Percentiles rank a stretch among this genome's conserved stretches.
These are phyloP conservation scores for Ganoderma meredithae DNA, from an alignment of 1,284 basidiomycete species.

Conservation along the genomic window DNA sequence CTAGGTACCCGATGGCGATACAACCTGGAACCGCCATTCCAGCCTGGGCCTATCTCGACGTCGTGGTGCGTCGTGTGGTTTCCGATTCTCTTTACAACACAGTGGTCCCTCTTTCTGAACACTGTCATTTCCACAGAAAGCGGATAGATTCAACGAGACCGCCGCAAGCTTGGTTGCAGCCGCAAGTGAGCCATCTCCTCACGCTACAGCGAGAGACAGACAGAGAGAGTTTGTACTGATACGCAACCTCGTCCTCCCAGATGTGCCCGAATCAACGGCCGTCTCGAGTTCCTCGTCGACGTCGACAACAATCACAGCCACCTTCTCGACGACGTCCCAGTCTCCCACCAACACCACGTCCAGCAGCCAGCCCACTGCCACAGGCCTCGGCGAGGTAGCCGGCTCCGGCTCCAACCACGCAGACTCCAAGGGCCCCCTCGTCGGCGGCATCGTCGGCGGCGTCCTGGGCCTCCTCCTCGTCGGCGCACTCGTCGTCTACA, in stretches of 20 bases:
- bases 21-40: slow-evolving; percentile 10
- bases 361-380: not conserved
- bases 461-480: slow-evolving; percentile 8
- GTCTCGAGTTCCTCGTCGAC: slow-evolving; percentile 2
- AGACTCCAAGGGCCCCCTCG: slow-evolving; percentile 2
- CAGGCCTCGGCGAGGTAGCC: not conserved
- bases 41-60: slow-evolving; percentile 14
- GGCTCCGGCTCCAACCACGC: not conserved
- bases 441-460: slow-evolving; percentile 12
- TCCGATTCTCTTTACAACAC: not conserved
- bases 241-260: not conserved
- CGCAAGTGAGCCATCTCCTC: not conserved
- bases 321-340: not conserved
- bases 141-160: not conserved
- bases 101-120: not conserved
- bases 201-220: not conserved
- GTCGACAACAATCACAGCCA: not conserved
- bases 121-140: not conserved
- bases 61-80: not conserved
- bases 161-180: not conserved
- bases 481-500: not conserved
- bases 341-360: not conserved
- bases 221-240: not conserved
- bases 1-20: slow-evolving; percentile 9
- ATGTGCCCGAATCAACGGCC: not conserved